phyloP scores from a whole-genome alignment of 2,329 filamentous ascomycete species.

The Diplodia scrobiculata region DNA sequence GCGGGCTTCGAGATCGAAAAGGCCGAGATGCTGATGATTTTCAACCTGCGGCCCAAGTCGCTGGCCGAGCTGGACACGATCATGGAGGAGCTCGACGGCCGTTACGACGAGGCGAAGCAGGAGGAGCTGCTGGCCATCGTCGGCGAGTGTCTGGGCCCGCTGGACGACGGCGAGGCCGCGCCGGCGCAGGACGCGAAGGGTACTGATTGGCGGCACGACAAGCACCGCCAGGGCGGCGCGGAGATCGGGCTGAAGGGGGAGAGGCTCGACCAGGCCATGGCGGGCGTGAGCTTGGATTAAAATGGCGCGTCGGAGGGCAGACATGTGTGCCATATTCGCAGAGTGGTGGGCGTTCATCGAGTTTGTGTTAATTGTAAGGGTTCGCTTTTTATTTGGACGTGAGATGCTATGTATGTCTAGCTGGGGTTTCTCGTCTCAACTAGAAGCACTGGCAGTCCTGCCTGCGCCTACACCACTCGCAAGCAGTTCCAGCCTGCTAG shows the following conservation, averaged over 20 bases:
- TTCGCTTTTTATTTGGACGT: constrained; percentile 1
- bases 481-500: constrained; percentile 69
- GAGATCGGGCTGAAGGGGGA: constrained; percentile 11
- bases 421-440: background rate
- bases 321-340: background rate
- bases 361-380: background rate
- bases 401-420: background rate
- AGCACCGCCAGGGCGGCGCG: constrained; percentile 8
- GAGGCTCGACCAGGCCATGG: constrained; percentile 18
- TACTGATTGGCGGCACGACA: constrained; percentile 23
- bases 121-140: constrained; percentile 39
- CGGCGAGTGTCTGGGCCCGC: constrained; percentile 34
- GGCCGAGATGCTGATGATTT: constrained; percentile 45
- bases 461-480: constrained; percentile 48
- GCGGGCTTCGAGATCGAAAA: constrained; percentile 38
- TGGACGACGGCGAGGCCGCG: constrained; percentile 35
- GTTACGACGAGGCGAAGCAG: constrained; percentile 40
- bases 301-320: background rate
- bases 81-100: constrained; percentile 42
- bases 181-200: constrained; percentile 38
- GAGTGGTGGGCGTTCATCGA: background rate
- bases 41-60: constrained; percentile 41
- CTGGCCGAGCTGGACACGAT: constrained; percentile 41
- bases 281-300: background rate
- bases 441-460: constrained; percentile 29